Base-by-base conservation (phyloP, 345 rosid species). In the Moringa oleifera region DNA sequence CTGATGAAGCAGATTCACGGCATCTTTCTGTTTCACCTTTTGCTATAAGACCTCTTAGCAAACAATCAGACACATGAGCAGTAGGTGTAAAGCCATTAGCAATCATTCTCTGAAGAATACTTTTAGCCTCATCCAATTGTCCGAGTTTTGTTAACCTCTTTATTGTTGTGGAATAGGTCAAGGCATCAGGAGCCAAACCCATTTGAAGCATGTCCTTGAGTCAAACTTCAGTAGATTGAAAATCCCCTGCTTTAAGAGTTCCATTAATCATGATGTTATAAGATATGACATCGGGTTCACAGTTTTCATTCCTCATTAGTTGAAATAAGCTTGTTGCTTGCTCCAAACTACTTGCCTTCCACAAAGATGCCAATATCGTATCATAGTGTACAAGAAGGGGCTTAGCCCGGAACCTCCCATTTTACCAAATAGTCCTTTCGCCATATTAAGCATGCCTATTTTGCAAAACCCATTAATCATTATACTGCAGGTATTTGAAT, bases 191-290 rank as follows among this genome's bases (percentile, higher is more conserved):
- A 36, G 69, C 64, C 67, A 80, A 66, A 61, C 87, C 86, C 79
- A 75, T 57, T 62, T 66, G 69, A 61, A 75, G 63, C 88, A 88
- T 83, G 59, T 64, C 86, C 7, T 17, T 53, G 20, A 81, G 75
- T 51, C 81, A 77, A 25, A 73, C 77, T 52, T 80, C 77, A 64
- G 85, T 81, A 62, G 81, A 70, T 51, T 69, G 52, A 69, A 74
- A 37, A 77, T 79, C 81, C 71, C 91, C 77, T 19, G 77, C 80
- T 74, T 70, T 77, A 21, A 85, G 80, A 62, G 73, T 78, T 60
- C 86, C 89, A 69, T 83, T 81, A 55, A 85, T 80, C 82, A 88
- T 73, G 22, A 65, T 74, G 58, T 79, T 88, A 77, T 78, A 88
- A 22, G 91, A 65, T 41, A 71, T 59, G 45, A 69, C 28, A 72